Evolutionary conservation across 768 basidiomycete genomes (phyloP).

Genomic region (Mycena galopus): DNA sequence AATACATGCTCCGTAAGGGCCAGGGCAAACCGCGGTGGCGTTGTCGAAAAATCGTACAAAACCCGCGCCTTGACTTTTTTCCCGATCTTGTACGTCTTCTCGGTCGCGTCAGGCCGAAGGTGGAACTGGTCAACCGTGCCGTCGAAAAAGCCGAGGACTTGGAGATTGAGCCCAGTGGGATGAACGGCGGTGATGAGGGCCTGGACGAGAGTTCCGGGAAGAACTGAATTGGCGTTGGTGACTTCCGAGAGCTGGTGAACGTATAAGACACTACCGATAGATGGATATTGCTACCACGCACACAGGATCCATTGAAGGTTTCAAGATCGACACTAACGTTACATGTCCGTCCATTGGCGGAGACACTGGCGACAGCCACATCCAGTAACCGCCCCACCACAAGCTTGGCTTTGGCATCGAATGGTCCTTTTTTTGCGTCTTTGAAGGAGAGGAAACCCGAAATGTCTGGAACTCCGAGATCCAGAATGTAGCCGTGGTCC

Average conservation of each 20-base stretch:
- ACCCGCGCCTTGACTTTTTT: conserved; percentile 88
- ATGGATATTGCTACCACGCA: conserved; percentile 48
- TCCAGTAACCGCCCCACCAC: conserved; percentile 77
- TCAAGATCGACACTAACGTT: conserved; percentile 70
- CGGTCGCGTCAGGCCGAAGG: conserved; percentile 60
- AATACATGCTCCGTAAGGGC: conserved; percentile 82
- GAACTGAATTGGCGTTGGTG: conserved; percentile 80
- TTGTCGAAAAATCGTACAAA: conserved; percentile 81
- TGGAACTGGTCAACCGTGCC: conserved; percentile 91
- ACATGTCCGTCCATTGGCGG: conserved; percentile 85
- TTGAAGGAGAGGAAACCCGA: conserved; percentile 90
- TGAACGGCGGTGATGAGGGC: conserved; percentile 83
- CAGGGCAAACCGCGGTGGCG: conserved; percentile 88
- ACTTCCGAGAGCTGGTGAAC: conserved; percentile 77
- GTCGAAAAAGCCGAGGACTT: conserved; percentile 92
- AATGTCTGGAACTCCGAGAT: conserved; percentile 82
- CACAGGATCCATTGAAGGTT: conserved; percentile 65
- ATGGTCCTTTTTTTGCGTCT: conserved; percentile 62
- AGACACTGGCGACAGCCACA: conserved; percentile 73
- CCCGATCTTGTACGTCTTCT: conserved; percentile 68
- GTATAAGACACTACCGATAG: conserved; percentile 5
- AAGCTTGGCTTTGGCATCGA: conserved; percentile 51
- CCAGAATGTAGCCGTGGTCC: conserved; percentile 94
- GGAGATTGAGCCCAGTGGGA: conserved; percentile 84
- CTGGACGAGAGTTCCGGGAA: conserved; percentile 89